These are phyloP conservation scores for Epicoccum sorghinum DNA, from an alignment of 2,329 filamentous ascomycete genomes.

Conservation along the genomic window DNA sequence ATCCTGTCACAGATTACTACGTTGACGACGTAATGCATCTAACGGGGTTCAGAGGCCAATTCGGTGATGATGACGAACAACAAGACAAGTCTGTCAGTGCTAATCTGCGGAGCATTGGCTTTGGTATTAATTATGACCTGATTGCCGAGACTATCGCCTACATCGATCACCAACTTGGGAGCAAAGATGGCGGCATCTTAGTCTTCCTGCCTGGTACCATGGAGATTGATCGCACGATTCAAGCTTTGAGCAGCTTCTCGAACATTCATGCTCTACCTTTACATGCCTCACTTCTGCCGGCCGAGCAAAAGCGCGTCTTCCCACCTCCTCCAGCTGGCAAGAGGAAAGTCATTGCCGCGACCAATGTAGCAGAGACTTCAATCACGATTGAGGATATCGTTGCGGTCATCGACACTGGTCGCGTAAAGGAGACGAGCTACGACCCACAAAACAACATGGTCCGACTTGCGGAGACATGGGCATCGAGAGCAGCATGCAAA, in stretches of 20 bases:
- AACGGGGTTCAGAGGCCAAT: constrained; percentile 68
- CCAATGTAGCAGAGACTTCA: constrained; percentile 96
- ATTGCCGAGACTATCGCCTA: constrained; percentile 78
- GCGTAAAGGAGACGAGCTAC: constrained; percentile 96
- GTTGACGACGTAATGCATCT: constrained; percentile 84
- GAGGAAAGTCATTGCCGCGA: constrained; percentile 91
- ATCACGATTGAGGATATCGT: constrained; percentile 99
- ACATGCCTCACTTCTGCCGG: constrained; percentile 88
- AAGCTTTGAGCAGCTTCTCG: constrained; percentile 67
- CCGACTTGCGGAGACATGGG: constrained; percentile 93
- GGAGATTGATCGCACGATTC: constrained; percentile 85
- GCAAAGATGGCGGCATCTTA: constrained; percentile 83
- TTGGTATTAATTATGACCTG: constrained; percentile 89
- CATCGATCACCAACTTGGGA: constrained; percentile 78
- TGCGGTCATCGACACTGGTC: constrained; percentile 91
- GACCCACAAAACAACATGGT: constrained; percentile 93
- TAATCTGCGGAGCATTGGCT: constrained; percentile 59
- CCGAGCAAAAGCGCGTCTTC: constrained; percentile 89
- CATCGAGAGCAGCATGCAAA: constrained; percentile 90
- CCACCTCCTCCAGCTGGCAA: constrained; percentile 75
- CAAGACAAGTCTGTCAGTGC: constrained; percentile 53
- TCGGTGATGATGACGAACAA: constrained; percentile 58
- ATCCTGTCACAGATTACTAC: constrained; percentile 87
- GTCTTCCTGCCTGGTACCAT: constrained; percentile 92
- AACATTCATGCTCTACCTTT: constrained; percentile 81